Conservation (phyloP, 75 land plant genomes). For the Isoetes taiwanensis region DNA sequence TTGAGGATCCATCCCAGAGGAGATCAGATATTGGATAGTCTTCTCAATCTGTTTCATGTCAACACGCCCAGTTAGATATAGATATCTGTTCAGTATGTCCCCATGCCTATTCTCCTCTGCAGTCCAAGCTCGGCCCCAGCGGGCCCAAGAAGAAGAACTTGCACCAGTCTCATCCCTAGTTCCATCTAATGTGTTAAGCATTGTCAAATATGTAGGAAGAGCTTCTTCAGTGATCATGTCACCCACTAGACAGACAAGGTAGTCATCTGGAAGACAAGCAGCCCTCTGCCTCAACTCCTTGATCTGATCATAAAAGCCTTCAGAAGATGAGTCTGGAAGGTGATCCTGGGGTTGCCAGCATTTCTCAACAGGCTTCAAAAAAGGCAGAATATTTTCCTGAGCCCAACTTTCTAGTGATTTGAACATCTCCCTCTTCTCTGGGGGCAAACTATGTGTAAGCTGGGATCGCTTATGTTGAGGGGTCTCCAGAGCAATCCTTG, state of each 20-base stretch:
- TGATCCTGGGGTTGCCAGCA: slow-evolving; percentile 59
- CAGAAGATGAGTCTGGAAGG: slow-evolving; percentile 47
- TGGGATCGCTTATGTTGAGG: slow-evolving; percentile 25
- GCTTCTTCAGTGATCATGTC: slow-evolving; percentile 37
- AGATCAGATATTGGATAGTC: slow-evolving; percentile 43
- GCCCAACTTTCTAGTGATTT: slow-evolving; percentile 49
- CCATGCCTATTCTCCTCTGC: slow-evolving; percentile 34
- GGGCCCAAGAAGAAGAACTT: slow-evolving; percentile 34
- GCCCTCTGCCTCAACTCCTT: slow-evolving; percentile 34
- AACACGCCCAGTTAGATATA: slow-evolving; percentile 40
- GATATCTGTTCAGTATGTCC: slow-evolving; percentile 38
- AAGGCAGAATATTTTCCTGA: slow-evolving; percentile 22
- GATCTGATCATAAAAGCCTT: slow-evolving; percentile 40
- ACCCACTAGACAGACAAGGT: slow-evolving; percentile 45
- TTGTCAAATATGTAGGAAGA: slow-evolving; percentile 42
- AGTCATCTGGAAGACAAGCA: slow-evolving; percentile 43
- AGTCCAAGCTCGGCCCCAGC: slow-evolving; percentile 30
- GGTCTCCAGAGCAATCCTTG: too few relatives aligned
- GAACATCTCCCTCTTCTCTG: slow-evolving; percentile 44
- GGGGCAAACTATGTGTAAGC: slow-evolving; percentile 36
- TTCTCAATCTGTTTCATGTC: slow-evolving; percentile 37
- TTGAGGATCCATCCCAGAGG: slow-evolving; percentile 69
- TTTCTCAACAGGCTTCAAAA: slow-evolving; percentile 46
- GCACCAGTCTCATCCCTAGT: slow-evolving; percentile 49
- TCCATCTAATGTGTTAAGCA: slow-evolving; percentile 50